Conservation (phyloP, 208 protist genomes). For the Wallacemonas collosoma region DNA sequence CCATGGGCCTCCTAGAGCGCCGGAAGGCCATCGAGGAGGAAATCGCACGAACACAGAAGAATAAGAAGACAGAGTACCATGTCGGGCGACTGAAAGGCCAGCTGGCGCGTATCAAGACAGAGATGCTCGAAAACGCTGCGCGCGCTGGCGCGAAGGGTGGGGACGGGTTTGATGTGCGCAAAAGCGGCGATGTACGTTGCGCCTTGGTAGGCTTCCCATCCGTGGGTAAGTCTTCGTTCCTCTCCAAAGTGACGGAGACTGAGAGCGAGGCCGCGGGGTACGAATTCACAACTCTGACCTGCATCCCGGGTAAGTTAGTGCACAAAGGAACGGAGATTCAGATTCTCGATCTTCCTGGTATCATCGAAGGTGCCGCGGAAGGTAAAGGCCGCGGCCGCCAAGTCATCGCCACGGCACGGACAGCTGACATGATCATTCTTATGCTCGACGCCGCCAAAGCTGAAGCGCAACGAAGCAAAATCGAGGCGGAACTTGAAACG, state of each 20-base stretch:
- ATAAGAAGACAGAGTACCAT: constrained; percentile 99
- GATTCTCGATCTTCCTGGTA: constrained; percentile 98
- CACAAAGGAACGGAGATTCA: constrained; percentile 98
- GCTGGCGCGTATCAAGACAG: constrained; percentile 94
- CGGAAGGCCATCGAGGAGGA: constrained; percentile 98
- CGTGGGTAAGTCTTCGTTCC: constrained; percentile 98
- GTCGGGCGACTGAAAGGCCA: constrained; percentile 96
- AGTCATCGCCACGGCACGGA: constrained; percentile 97
- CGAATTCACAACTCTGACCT: constrained; percentile 99
- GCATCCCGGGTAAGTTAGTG: constrained; percentile 97
- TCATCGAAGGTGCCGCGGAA: constrained; percentile 98
- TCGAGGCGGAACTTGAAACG: constrained; percentile 94
- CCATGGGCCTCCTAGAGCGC: constrained; percentile 96
- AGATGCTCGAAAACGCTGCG: constrained; percentile 92
- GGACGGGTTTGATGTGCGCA: constrained; percentile 95
- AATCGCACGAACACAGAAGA: constrained; percentile 98
- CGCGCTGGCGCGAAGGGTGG: constrained; percentile 67
- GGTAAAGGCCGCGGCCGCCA: constrained; percentile 97
- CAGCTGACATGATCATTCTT: constrained; percentile 97
- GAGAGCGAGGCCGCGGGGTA: constrained; percentile 96
- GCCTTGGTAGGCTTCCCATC: constrained; percentile 95
- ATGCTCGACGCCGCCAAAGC: constrained; percentile 97
- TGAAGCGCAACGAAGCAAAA: constrained; percentile 90
- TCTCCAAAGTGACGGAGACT: constrained; percentile 96
- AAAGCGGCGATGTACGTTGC: constrained; percentile 94